Percentiles rank a stretch among this genome's conserved stretches.
Conservation (phyloP, 257 asterid species). For the Nicotiana undulata region DNA sequence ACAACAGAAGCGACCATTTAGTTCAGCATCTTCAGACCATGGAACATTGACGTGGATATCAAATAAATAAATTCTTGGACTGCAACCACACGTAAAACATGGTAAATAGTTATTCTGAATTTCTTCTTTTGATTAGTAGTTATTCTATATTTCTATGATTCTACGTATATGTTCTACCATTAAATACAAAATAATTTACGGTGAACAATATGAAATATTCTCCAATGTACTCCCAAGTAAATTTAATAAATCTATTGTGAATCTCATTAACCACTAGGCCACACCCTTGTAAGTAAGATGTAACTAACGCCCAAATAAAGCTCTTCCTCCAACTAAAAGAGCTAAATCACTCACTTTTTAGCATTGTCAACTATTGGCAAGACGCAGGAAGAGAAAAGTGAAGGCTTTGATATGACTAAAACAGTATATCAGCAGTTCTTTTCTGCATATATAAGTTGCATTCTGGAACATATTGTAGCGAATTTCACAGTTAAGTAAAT, state of each 20-base stretch:
- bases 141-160: neutral
- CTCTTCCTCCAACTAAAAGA: neutral
- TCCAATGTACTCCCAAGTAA: neutral
- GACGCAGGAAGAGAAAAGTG: neutral
- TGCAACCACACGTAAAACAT: neutral
- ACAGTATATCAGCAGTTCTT: neutral
- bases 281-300: neutral
- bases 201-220: neutral
- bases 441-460: neutral
- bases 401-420: neutral
- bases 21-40: neutral
- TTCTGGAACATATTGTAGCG: neutral
- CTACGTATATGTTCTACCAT: neutral
- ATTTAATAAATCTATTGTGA: neutral
- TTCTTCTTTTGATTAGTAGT: neutral
- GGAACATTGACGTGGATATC: neutral
- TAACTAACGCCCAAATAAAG: neutral
- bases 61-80: neutral
- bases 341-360: neutral
- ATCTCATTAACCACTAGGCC: neutral
- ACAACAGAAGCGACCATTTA: neutral
- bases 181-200: neutral
- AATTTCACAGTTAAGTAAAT: neutral
- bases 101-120: neutral
- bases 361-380: neutral